Conservation (phyloP, 1,284 basidiomycete species). For the Clitocybe nebularis region DNA sequence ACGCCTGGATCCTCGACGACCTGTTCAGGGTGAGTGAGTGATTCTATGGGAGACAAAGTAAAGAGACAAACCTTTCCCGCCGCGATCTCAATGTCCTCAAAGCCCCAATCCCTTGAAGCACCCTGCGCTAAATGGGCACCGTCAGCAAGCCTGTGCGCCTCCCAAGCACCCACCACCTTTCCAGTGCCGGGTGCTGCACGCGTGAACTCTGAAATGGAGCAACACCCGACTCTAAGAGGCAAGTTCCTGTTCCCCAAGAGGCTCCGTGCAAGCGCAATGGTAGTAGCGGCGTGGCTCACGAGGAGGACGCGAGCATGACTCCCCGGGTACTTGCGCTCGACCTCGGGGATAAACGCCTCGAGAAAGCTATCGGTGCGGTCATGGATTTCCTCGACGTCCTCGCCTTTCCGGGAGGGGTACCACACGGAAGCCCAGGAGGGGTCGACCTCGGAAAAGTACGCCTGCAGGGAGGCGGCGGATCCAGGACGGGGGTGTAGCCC, state of each 20-base stretch:
- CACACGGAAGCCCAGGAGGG: constrained; percentile 59
- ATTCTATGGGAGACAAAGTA: background rate
- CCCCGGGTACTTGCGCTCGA: constrained; percentile 40
- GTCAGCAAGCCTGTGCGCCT: constrained; percentile 43
- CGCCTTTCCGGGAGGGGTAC: constrained; percentile 71
- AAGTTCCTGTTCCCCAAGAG: constrained; percentile 50
- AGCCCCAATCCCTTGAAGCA: constrained; percentile 73
- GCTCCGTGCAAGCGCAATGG: constrained; percentile 64
- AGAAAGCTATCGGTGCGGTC: constrained; percentile 55
- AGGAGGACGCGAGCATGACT: constrained; percentile 56
- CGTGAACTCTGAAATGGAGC: constrained; percentile 56
- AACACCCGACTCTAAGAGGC: constrained; percentile 63
- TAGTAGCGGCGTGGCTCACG: constrained; percentile 77
- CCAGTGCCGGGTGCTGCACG: constrained; percentile 25
- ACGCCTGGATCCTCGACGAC: constrained; percentile 61
- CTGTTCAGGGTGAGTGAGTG: constrained; percentile 27
- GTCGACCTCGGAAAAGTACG: constrained; percentile 60
- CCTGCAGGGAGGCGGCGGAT: constrained; percentile 44
- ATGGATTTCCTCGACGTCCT: constrained; percentile 63
- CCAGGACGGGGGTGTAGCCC: constrained; percentile 72
- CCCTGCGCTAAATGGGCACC: constrained; percentile 60
- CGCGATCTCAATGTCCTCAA: constrained; percentile 62
- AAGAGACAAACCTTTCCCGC: constrained; percentile 31
- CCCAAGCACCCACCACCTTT: constrained; percentile 41
- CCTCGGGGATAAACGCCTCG: constrained; percentile 43